A percentile compares a stretch with the other conserved stretches of the same genome.
phyloP scores from a whole-genome alignment of 75 land plant genomes.

The Cunninghamia lanceolata region DNA sequence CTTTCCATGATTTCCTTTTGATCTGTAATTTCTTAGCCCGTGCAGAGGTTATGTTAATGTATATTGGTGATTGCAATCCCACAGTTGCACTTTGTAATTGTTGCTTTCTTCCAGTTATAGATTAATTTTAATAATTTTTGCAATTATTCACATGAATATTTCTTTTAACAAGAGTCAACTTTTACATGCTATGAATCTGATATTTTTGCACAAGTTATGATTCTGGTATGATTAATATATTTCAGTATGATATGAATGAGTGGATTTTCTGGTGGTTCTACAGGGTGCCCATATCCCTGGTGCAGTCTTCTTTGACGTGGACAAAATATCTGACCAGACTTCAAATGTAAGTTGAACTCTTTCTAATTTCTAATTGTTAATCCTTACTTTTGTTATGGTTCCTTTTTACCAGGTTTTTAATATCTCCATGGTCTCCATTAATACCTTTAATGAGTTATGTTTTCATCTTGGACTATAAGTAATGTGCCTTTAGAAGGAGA shows the following conservation, averaged over 20 bases:
- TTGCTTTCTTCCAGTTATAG: neutral
- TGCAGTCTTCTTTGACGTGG: slow-evolving; percentile 88
- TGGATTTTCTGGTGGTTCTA: slow-evolving; percentile 6
- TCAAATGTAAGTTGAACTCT: slow-evolving; percentile 56
- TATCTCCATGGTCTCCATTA: neutral
- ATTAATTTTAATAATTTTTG: neutral
- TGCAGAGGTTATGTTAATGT: neutral
- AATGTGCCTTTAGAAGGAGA: neutral
- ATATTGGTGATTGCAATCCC: neutral
- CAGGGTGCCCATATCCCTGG: slow-evolving; percentile 92
- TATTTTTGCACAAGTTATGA: neutral
- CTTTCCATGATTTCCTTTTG: neutral
- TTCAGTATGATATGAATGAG: neutral
- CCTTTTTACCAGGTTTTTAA: neutral
- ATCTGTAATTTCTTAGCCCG: neutral
- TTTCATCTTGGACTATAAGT: neutral
- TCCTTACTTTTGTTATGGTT: neutral
- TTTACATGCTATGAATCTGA: neutral
- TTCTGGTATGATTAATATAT: neutral
- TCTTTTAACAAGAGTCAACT: neutral
- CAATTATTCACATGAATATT: neutral
- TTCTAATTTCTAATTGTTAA: slow-evolving; percentile 5
- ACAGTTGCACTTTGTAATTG: neutral
- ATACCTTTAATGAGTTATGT: neutral
- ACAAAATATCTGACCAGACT: slow-evolving; percentile 71